These are phyloP conservation scores for Curvularia spicifera DNA, from an alignment of 2,329 filamentous ascomycete genomes.

Conservation along the genomic window DNA sequence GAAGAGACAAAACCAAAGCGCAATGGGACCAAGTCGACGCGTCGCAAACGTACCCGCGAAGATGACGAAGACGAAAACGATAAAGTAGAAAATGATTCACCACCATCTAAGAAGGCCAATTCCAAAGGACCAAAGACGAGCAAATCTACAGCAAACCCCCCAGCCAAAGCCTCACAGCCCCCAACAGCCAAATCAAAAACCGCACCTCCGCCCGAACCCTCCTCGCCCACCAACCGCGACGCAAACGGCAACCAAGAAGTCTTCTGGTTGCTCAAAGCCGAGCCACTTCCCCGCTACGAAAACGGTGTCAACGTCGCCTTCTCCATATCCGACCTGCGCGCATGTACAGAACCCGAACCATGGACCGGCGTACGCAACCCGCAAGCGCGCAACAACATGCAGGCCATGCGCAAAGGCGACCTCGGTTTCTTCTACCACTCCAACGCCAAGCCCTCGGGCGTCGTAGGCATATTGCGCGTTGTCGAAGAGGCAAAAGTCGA, in stretches of 20 bases:
- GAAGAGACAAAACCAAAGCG: constrained; percentile 27
- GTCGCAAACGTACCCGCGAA: constrained; percentile 37
- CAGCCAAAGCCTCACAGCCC: constrained; percentile 5
- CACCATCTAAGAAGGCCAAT: constrained; percentile 34
- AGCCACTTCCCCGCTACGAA: constrained; percentile 85
- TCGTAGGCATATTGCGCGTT: constrained; percentile 88
- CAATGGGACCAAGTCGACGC: constrained; percentile 34
- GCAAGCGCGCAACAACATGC: constrained; percentile 83
- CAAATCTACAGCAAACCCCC: constrained; percentile 1
- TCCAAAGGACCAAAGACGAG: constrained; percentile 17
- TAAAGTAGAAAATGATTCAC: constrained; percentile 18
- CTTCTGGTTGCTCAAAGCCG: constrained; percentile 60
- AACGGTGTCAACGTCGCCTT: constrained; percentile 90
- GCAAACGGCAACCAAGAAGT: constrained; percentile 37
- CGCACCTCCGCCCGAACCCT: constrained; percentile 19
- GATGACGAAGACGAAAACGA: constrained; percentile 23
- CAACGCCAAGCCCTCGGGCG: constrained; percentile 86
- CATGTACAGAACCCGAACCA: constrained; percentile 76
- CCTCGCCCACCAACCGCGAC: constrained; percentile 37
- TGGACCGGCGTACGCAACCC: constrained; percentile 75
- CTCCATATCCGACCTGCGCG: constrained; percentile 86
- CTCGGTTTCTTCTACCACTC: constrained; percentile 97
- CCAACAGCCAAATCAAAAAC: constrained; percentile 18
- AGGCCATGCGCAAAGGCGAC: constrained; percentile 89
- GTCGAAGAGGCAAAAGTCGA: constrained; percentile 84